These are phyloP conservation scores for Phellinidium pouzarii DNA, from an alignment of 1,284 basidiomycete genomes.

Conservation along the genomic window DNA sequence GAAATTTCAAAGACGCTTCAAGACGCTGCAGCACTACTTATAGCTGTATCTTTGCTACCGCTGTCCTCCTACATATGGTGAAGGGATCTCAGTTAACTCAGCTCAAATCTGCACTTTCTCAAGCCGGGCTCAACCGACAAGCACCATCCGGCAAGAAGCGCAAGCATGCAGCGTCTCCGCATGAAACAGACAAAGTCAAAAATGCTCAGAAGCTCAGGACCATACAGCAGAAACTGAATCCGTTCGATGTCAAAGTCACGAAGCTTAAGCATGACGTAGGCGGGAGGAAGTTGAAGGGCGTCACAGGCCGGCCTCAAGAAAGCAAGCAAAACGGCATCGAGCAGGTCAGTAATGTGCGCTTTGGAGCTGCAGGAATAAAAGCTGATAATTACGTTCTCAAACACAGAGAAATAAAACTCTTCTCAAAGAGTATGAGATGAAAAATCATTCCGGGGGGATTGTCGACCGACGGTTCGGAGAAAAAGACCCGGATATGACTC, in stretches of 20 bases:
- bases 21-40: background rate
- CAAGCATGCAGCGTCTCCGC: slow-evolving; percentile 46
- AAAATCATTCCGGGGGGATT: slow-evolving; percentile 79
- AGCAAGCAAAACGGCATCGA: slow-evolving; percentile 89
- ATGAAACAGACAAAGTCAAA: slow-evolving; percentile 74
- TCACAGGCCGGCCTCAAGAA: slow-evolving; percentile 75
- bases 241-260: slow-evolving; percentile 89
- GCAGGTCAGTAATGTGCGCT: slow-evolving; percentile 49
- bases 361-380: slow-evolving; percentile 1
- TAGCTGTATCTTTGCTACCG: background rate
- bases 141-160: slow-evolving; percentile 60
- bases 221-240: slow-evolving; percentile 84
- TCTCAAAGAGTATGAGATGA: slow-evolving; percentile 80
- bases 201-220: slow-evolving; percentile 74
- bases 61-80: slow-evolving; percentile 36
- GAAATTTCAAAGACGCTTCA: background rate
- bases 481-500: slow-evolving; percentile 81
- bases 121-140: slow-evolving; percentile 67
- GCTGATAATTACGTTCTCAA: background rate
- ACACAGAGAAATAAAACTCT: slow-evolving; percentile 77
- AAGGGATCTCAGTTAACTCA: slow-evolving; percentile 81
- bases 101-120: slow-evolving; percentile 76
- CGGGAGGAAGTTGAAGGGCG: slow-evolving; percentile 81
- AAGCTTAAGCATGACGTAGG: slow-evolving; percentile 91
- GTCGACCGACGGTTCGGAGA: slow-evolving; percentile 96